These are phyloP conservation scores for Penicillium parvum DNA, from an alignment of 495 filamentous ascomycete species.

Conservation along the genomic window DNA sequence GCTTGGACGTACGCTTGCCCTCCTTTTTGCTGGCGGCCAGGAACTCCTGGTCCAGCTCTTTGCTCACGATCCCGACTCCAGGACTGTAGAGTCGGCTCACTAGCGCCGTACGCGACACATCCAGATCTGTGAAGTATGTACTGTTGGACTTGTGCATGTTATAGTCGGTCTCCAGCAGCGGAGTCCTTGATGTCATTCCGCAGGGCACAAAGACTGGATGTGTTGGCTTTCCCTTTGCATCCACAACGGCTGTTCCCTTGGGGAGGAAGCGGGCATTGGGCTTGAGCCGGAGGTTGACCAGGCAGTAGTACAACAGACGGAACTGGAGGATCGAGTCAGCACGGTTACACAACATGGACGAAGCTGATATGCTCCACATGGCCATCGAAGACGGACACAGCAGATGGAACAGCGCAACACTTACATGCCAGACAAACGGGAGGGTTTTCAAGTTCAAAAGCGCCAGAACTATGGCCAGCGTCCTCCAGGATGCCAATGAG, in stretches of 20 bases:
- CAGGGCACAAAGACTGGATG: conserved; percentile 54
- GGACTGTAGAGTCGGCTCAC: conserved; percentile 56
- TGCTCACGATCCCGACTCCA: conserved; percentile 49
- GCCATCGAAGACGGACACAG: not conserved
- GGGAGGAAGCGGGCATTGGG: conserved; percentile 35
- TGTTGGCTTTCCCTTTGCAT: conserved; percentile 31
- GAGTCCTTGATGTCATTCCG: conserved; percentile 49
- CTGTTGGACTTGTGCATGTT: conserved; percentile 70
- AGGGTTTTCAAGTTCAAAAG: conserved; percentile 59
- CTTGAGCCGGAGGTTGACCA: conserved; percentile 48
- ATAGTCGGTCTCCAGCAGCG: conserved; percentile 59
- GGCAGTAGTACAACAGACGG: conserved; percentile 47
- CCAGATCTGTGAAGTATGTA: conserved; percentile 72
- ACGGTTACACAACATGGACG: conserved; percentile 1
- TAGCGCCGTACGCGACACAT: conserved; percentile 61
- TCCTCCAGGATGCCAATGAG: conserved; percentile 46
- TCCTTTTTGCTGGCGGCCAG: conserved; percentile 31
- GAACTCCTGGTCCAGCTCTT: conserved; percentile 41
- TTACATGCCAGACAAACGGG: conserved; percentile 61
- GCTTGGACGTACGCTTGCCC: conserved; percentile 40
- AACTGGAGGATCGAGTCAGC: conserved; percentile 30
- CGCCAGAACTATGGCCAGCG: conserved; percentile 50
- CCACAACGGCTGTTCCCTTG: conserved; percentile 26
- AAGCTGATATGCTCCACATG: not conserved
- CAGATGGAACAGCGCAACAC: conserved; percentile 19